Base-by-base conservation (phyloP, 1,139 yeast genomes). In the Meyerozyma carpophila region DNA sequence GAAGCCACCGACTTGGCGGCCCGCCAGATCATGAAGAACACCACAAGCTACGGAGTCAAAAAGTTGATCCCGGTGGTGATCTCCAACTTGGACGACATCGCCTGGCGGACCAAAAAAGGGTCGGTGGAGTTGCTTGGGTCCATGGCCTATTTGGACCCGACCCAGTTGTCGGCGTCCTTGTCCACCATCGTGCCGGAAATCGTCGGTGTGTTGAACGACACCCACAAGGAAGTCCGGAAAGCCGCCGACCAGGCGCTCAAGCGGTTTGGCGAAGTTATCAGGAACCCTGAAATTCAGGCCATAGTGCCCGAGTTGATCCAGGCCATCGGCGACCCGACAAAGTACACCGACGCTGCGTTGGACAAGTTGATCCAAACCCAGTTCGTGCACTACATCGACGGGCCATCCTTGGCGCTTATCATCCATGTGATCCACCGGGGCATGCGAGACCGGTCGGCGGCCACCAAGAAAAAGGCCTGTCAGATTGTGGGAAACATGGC, bases 401-500 rank as follows among this genome's bases (percentile, higher is more conserved):
- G 98, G 26, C 97, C 99, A 2, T 91, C 98, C 1, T 75, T 94
- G 58, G 98, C 99, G 1, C 75, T 94, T 55, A 89, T 93, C 45
- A 88, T 91, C 51, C 97, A 91, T 59, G 97, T 94, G 43, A 82
- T 93, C 43, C 94, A 89, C 60, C 81, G 98, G 63, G 99, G 98
- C 68, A 82, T 94, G 87, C 82, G 79, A 47, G 98, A 91, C 53
- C 75, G 98, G 56, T 85, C 96, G 24, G 98, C 98, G 0, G 76
- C 82, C 36, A 88, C 94, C 3, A 93, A 93, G 70, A 82, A 88
- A 63, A 90, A 89, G 64, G 95, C 98, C 0, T 90, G 98, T 64
- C 97, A 93, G 66, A 93, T 94, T 71, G 97, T 94, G 36, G 98
- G 98, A 52, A 93, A 93, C 59, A 91, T 94, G 98, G 90, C 98